Conservation (phyloP, 371 early-diverging fungal genomes). For the Rhizomucor pusillus region DNA sequence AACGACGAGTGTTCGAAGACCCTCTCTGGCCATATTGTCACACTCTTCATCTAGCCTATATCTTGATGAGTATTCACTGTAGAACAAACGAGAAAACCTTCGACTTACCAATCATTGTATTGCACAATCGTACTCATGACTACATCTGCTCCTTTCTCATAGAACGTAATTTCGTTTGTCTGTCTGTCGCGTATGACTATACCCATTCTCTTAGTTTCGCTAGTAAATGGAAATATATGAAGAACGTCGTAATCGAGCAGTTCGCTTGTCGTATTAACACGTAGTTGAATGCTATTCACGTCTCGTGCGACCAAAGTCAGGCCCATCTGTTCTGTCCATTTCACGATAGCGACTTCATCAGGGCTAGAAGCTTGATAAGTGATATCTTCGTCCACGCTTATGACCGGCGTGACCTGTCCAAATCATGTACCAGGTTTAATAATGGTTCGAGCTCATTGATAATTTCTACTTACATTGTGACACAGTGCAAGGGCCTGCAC, state of each 20-base stretch:
- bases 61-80: not conserved
- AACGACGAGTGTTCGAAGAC: slow-evolving; percentile 97
- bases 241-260: slow-evolving; percentile 76
- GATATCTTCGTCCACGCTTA: slow-evolving; percentile 47
- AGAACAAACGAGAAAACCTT: no score
- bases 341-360: slow-evolving; percentile 99
- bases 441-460: not conserved
- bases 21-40: slow-evolving; percentile 99
- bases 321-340: slow-evolving; percentile 94
- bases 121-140: slow-evolving; percentile 94
- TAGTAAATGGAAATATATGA: slow-evolving; percentile 96
- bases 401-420: slow-evolving; percentile 59
- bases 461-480: slow-evolving; percentile 75
- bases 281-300: slow-evolving; percentile 68
- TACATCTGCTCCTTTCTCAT: slow-evolving; percentile 98
- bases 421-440: slow-evolving; percentile 6
- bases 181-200: slow-evolving; percentile 82
- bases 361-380: slow-evolving; percentile 98
- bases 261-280: slow-evolving; percentile 47
- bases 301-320: slow-evolving; percentile 80
- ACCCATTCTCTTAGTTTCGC: slow-evolving; percentile 99
- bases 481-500: slow-evolving; percentile 88
- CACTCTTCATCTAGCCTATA: slow-evolving; percentile 93
- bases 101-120: slow-evolving; percentile 90
- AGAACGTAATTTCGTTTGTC: slow-evolving; percentile 78